Evolutionary conservation across 768 basidiomycete genomes (phyloP), one percentile per base, ranked within the genome.

Genomic region (Xerocomellus intermedius): DNA sequence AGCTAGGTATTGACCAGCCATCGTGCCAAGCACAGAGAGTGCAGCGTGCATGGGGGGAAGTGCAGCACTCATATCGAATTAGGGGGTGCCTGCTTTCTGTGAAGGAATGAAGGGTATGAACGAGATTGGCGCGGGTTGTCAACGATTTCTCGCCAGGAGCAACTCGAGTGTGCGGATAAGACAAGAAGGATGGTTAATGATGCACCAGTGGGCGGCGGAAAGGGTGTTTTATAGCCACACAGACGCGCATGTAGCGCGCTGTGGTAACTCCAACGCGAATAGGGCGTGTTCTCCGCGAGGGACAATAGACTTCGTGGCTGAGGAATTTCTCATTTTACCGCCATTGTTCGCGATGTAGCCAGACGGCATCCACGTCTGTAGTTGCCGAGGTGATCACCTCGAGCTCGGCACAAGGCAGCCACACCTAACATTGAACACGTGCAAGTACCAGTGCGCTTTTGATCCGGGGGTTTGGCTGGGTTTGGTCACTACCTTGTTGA

Each of bases 141-240:
- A 54, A 38, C 10, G 50, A 49, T 62, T 47, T 58, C 65, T 73
- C 71, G 55, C 69, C 69, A 56, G 71, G 70, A 73, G 66, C 61
- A 42, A 48, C 33, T 64, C 14, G 45, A 62, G 47, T 52, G 9
- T 54, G 63, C 42, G 70, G 67, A 72, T 63, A 77, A 66, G 82
- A 69, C 66, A 60, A 79, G 80, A 57, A 79, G 78, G 70, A 76
- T 79, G 63, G 67, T 71, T 57, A 49, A 47, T 53, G 52, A 48
- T 52, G 24, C 35, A 30, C 39, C n/a, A n/a, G n/a, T 37, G 53
- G 41, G 50, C 30, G 5, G 53, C 44, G 42, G 45, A 42, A 41
- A 36, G 50, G 54, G 36, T 58, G 52, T 35, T 71, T 69, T 71
- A 71, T 71, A 70, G 44, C 48, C 55, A 54, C 54, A 43, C 13